Evolutionary conservation across 257 asterid genomes (phyloP).

Genomic region (Thymus quinquecostatus): DNA sequence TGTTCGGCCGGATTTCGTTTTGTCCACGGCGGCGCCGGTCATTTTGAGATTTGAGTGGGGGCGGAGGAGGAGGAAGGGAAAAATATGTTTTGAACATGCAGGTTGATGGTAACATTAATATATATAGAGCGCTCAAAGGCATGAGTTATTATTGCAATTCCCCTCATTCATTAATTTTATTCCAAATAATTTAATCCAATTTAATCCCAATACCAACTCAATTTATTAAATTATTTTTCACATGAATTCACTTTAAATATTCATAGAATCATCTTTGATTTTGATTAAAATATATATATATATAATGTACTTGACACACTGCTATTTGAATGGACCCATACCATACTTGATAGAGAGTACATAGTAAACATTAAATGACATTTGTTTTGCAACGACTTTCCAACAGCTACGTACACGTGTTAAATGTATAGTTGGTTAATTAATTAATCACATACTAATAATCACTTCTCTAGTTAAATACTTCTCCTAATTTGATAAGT

Average conservation of each 20-base stretch:
- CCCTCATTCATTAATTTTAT: neutral
- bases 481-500: too few relatives aligned
- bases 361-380: neutral
- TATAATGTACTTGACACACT: too few relatives aligned
- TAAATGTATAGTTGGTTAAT: too few relatives aligned
- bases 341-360: too few relatives aligned
- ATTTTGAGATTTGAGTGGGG: neutral
- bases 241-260: neutral
- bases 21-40: conserved; percentile 17
- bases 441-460: too few relatives aligned
- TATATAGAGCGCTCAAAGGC: neutral
- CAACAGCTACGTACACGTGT: neutral
- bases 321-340: too few relatives aligned
- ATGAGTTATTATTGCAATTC: neutral
- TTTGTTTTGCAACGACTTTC: neutral
- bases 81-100: neutral
- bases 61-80: neutral
- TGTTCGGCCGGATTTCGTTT: conserved; percentile 13
- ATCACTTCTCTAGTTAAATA: too few relatives aligned
- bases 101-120: neutral
- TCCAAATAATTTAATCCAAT: neutral
- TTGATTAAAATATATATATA: too few relatives aligned
- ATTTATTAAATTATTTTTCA: neutral
- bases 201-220: too few relatives aligned
- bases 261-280: too few relatives aligned